These are phyloP conservation scores for Candida suzukii DNA, from an alignment of 805 yeast genomes.

Conservation along the genomic window DNA sequence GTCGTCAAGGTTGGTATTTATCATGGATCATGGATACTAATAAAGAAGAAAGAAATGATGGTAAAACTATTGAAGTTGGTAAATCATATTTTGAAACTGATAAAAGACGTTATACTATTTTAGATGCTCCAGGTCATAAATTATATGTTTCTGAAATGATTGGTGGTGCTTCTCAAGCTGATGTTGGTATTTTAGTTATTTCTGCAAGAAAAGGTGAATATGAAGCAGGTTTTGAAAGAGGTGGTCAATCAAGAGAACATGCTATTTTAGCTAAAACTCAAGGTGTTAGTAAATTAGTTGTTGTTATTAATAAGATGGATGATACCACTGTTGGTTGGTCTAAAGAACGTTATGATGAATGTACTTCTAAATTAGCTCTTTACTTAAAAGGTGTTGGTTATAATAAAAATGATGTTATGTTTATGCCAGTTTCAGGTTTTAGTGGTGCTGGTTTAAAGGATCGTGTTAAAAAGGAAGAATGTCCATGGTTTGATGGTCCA, in stretches of 20 bases:
- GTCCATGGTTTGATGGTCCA: conserved; percentile 96
- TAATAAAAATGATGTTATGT: conserved; percentile 75
- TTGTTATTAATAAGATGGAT: conserved; percentile 97
- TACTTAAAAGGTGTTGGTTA: conserved; percentile 90
- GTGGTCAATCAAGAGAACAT: conserved; percentile 98
- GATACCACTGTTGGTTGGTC: conserved; percentile 97
- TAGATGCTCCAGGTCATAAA: conserved; percentile 99
- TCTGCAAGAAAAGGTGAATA: conserved; percentile 99
- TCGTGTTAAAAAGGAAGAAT: conserved; percentile 57
- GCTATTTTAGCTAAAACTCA: conserved; percentile 96
- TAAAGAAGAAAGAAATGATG: conserved; percentile 97
- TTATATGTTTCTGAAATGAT: conserved; percentile 99
- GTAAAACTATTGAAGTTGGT: conserved; percentile 99
- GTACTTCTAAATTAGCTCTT: conserved; percentile 70
- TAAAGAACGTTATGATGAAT: conserved; percentile 91
- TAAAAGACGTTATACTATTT: conserved; percentile 92
- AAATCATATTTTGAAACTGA: conserved; percentile 97
- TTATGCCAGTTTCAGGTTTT: conserved; percentile 97
- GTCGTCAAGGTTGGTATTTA: conserved; percentile 99
- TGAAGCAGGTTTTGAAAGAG: conserved; percentile 98
- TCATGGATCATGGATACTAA: conserved; percentile 99
- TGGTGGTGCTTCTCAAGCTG: conserved; percentile 99
- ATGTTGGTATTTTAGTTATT: conserved; percentile 93
- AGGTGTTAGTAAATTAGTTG: conserved; percentile 91
- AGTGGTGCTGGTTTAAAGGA: conserved; percentile 97